Conservation (phyloP, 176 grass and related monocot species). For the Carex scoparia region DNA sequence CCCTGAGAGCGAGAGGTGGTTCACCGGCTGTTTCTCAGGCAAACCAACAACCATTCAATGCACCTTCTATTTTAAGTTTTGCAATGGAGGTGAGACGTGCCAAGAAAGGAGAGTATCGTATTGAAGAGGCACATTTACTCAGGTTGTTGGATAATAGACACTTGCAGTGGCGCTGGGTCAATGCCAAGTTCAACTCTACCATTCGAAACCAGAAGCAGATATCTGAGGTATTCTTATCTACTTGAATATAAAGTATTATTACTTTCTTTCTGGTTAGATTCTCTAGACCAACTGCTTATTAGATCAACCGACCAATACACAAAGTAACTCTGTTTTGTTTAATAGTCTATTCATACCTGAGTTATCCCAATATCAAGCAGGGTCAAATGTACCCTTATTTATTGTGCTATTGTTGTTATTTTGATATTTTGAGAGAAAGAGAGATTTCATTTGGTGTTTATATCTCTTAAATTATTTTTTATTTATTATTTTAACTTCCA, state of each 20-base stretch:
- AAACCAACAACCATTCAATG: conserved; percentile 28
- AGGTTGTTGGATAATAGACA: conserved; percentile 46
- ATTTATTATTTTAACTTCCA: background rate
- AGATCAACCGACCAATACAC: background rate
- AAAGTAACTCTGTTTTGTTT: background rate
- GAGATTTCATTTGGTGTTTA: background rate
- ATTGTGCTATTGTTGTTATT: background rate
- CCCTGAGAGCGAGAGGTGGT: conserved; percentile 26
- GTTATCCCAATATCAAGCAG: background rate
- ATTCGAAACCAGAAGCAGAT: conserved; percentile 26
- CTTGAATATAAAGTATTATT: background rate
- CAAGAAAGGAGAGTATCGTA: conserved; percentile 50
- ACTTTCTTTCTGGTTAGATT: background rate
- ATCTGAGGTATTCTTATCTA: conserved; percentile 30
- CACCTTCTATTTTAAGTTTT: conserved; percentile 53
- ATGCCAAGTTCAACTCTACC: conserved; percentile 34
- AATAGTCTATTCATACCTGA: background rate
- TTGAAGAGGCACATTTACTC: conserved; percentile 43
- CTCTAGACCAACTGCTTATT: background rate
- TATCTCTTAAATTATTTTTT: background rate
- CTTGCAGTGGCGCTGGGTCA: conserved; percentile 39
- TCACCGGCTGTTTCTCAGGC: background rate
- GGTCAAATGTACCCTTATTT: background rate
- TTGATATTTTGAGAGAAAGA: background rate
- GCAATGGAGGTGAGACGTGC: conserved; percentile 44